Percentiles rank a stretch among this genome's conserved stretches.
phyloP scores from a whole-genome alignment of 306 rosid species.

The Quillaja saponaria region DNA sequence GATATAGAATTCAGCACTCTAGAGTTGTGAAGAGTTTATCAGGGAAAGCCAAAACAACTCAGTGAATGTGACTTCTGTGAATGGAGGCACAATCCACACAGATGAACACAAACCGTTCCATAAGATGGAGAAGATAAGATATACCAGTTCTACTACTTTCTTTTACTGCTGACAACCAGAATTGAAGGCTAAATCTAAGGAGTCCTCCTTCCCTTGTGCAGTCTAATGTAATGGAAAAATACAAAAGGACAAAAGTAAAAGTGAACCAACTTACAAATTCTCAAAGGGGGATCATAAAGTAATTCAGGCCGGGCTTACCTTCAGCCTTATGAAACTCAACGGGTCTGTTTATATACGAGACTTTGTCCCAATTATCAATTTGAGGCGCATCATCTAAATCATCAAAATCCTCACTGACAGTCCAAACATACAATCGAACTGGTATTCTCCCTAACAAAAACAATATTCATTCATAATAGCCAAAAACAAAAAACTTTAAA shows the following conservation, averaged over 20 bases:
- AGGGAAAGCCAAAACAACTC: neutral
- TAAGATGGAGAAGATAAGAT: neutral
- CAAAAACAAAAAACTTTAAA: constrained; percentile 19
- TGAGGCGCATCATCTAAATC: constrained; percentile 80
- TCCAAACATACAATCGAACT: constrained; percentile 77
- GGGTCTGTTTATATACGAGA: constrained; percentile 79
- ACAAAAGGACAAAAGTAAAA: neutral
- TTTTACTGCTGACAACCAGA: neutral
- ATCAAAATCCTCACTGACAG: constrained; percentile 58
- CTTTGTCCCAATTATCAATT: constrained; percentile 86
- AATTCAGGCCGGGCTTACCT: constrained; percentile 53
- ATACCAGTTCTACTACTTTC: neutral
- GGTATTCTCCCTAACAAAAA: constrained; percentile 70
- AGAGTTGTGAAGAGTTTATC: neutral
- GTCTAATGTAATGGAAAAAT: constrained; percentile 6
- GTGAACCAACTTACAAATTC: constrained; percentile 24
- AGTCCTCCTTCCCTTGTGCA: neutral
- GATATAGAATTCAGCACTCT: neutral
- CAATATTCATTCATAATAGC: constrained; percentile 15
- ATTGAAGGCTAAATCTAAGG: neutral
- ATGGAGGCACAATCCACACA: neutral
- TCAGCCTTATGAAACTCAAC: constrained; percentile 71
- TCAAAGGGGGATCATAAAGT: neutral
- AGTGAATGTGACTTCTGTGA: neutral
- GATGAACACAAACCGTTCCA: no score